Base-by-base conservation (phyloP, 495 filamentous ascomycete species). In the Aspergillus nanangensis region DNA sequence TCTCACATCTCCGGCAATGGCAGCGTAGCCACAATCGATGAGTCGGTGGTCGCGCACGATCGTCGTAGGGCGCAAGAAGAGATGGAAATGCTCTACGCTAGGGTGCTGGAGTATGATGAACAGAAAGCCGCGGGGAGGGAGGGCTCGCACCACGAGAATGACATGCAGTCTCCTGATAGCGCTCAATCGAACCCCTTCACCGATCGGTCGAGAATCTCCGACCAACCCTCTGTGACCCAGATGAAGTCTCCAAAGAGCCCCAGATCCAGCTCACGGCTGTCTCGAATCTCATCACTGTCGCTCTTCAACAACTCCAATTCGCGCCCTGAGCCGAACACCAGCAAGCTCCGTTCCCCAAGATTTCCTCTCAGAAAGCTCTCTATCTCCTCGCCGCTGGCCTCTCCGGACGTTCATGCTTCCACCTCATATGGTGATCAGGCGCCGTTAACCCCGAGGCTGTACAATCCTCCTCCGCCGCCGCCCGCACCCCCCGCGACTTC, bases 91-190 rank as follows among this genome's bases (percentile, higher is more conserved):
- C 80, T 96, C 55, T 96, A 96, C 60, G 87, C 81, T 39, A 84
- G 90, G 35, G 90, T 95, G 48, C 85, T 95, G 86, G 88, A 87
- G 66, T 86, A 92, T 41, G 88, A 94, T 64, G 83, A 80, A 29
- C 79, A 80, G 38, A 86, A 87, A 65, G 69, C 79, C 41, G 66
- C 67, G 1, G 57, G 47, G 2, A 8, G 50, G 15, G 50, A 61
- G 37, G 38, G 55, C 18, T 38, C 60, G 4, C 44, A 50, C 14
- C 47, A 62, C 15, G 50, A 61, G 19, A 58, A 51, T 4, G 57
- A 66, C 18, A 47, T 55, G 4, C 53, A 55, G 10, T 71, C 67
- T 4, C 68, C 65, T 14, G 53, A 67, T n/a, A 67, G 62, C 32
- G 57, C 56, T 14, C 41, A 58, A 19, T 65, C 67, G 9, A 75